Conservation (phyloP, 2,329 filamentous ascomycete species). For the Bipolaris cookei region DNA sequence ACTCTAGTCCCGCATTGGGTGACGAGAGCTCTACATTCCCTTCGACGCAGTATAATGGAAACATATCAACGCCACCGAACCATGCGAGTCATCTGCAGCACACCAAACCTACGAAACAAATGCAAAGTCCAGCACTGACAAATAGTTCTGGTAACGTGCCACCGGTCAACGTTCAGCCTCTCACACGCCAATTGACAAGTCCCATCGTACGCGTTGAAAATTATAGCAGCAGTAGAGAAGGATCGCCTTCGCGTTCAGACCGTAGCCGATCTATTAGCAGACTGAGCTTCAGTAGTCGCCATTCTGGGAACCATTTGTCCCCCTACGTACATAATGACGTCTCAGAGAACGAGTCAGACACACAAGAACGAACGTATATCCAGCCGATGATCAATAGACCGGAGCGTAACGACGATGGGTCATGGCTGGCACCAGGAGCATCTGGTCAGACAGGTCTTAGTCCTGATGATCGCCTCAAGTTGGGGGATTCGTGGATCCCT, state of each 20-base stretch:
- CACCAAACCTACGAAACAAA: conserved; percentile 43
- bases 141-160: conserved; percentile 43
- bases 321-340: conserved; percentile 45
- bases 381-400: conserved; percentile 41
- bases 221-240: conserved; percentile 45
- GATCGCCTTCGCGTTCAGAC: conserved; percentile 45
- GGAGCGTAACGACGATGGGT: conserved; percentile 54
- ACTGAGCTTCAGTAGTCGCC: conserved; percentile 44
- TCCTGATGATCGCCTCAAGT: conserved; percentile 53
- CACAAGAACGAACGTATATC: conserved; percentile 26
- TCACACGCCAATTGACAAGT: conserved; percentile 43
- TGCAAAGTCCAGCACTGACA: conserved; percentile 49
- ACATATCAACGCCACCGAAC: conserved; percentile 39
- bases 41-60: conserved; percentile 28
- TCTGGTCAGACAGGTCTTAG: conserved; percentile 56
- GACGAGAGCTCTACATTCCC: conserved; percentile 34
- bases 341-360: conserved; percentile 42
- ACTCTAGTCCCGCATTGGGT: conserved; percentile 46
- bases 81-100: conserved; percentile 28
- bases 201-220: conserved; percentile 50
- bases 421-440: conserved; percentile 51
- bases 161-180: conserved; percentile 37
- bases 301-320: conserved; percentile 48
- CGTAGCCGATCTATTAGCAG: conserved; percentile 45
- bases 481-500: conserved; percentile 52